Base-by-base conservation (phyloP, 345 rosid species). In the Corymbia maculata region DNA sequence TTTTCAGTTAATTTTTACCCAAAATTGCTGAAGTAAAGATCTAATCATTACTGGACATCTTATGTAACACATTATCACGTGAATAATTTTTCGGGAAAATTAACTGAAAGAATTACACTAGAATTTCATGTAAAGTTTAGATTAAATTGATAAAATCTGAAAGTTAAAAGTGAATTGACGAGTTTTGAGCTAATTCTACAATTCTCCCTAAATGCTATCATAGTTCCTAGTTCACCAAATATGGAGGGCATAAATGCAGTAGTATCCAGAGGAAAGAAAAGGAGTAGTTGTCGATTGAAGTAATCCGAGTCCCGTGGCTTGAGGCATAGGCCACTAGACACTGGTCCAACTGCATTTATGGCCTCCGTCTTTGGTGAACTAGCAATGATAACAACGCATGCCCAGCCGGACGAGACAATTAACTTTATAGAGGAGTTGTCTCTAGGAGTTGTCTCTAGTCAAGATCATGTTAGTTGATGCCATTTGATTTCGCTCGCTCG, bases 81-180 rank as follows among this genome's bases (percentile, higher is more conserved):
- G 30, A 28, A 26, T 0, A 6, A 4, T n/a, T 64, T 64, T 0
- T 9, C 3, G 4, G 15, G 17, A n/a, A 64, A 64, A n/a, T 64
- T 64, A 13, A 0, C 0, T 14, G 1, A 2, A 64, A n/a, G 14
- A 5, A 64, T 3, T n/a, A 13, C 3, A 13, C 13, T 13, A 64
- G 15, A 8, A 64, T 64, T n/a, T 64, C 36, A n/a, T 2, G 1
- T 5, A 64, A n/a, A 64, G n/a, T 14, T 64, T n/a, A 30, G 9
- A 64, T 9, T n/a, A 12, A n/a, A 14, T 64, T n/a, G 42, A 36
- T n/a, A n/a, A n/a, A n/a, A n/a, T n/a, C n/a, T n/a, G n/a, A n/a
- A n/a, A n/a, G n/a, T n/a, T n/a, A n/a, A n/a, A n/a, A n/a, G n/a
- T n/a, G n/a, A n/a, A n/a, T n/a, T n/a, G n/a, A 17, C 52, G 12